Base-by-base conservation (phyloP, 202 grass and related monocot species). In the Elaeis oleifera region DNA sequence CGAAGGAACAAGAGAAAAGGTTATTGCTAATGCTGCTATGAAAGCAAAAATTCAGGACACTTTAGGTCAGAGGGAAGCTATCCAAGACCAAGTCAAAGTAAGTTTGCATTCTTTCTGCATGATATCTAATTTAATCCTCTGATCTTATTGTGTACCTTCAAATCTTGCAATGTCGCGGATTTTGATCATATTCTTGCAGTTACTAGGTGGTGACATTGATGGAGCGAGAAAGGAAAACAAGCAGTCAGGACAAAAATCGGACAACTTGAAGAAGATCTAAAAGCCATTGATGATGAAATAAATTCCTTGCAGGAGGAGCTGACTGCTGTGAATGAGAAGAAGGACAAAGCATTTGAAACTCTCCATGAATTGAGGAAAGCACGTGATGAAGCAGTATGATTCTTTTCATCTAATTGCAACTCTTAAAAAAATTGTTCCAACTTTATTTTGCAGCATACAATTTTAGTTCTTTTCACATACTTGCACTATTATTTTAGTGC, bases 51-150 rank as follows among this genome's bases (percentile, higher is more conserved):
- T 92, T 61, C 82, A 90, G 72, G 88, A 89, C 63, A 75, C 81
- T 21, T 78, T 83, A 23, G 73, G 84, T 67, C 83, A 97, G 66
- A 97, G 83, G 81, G 94, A 89, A 11, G 50, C 65, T 36, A 80
- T 97, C 79, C 84, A 97, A 48, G 94, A 73, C 60, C 82, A 92
- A 76, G 88, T 86, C 60, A 92, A 92, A 83, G 94, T 97, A 89
- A 81, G 75, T 88, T 58, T 44, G 23, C 7, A 50, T 8, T 58
- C 20, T 58, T 65, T 53, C 36, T 44, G 36, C 59, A 65, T 55
- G 4, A 58, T 20, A 53, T 70, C 63, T 64, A 20, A 48, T 67
- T 56, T 71, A 18, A 60, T 28, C 58, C 62, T 84, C 18, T 50
- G 50, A 73, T 6, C 52, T 67, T 31, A 1, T n/a, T 24, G 44